Percentiles rank a stretch among this genome's conserved stretches.
These are phyloP conservation scores for Quercus dentata DNA, from an alignment of 306 rosid species.

Conservation along the genomic window DNA sequence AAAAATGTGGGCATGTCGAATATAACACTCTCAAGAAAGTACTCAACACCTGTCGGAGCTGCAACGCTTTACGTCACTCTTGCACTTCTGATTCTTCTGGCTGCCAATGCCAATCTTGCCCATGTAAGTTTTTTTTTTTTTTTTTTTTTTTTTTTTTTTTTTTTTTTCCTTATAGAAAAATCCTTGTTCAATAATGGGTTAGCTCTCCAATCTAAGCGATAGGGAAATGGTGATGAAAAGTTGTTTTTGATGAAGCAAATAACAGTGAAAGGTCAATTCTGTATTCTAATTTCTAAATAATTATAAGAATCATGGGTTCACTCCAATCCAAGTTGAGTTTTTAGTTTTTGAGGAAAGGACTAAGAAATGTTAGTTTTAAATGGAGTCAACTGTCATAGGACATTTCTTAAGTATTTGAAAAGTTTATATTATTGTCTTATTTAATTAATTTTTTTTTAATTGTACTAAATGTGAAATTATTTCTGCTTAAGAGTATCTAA, in stretches of 20 bases:
- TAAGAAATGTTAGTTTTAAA: too few species aligned
- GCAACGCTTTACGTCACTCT: slow-evolving; percentile 27
- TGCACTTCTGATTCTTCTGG: slow-evolving; percentile 33
- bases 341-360: too few species aligned
- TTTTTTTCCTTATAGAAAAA: background rate
- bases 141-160: too few species aligned
- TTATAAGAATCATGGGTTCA: too few species aligned
- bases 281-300: too few species aligned
- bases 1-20: slow-evolving; percentile 67
- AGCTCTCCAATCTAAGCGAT: background rate
- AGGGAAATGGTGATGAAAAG: background rate
- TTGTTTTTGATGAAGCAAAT: background rate
- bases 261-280: background rate
- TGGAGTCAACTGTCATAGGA: too few species aligned
- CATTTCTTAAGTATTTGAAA: too few species aligned
- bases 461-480: too few species aligned
- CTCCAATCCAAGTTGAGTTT: too few species aligned
- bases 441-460: too few species aligned
- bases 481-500: too few species aligned
- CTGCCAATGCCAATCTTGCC: slow-evolving; percentile 70
- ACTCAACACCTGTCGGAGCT: slow-evolving; percentile 59
- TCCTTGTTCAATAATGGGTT: background rate
- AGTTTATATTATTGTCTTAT: too few species aligned
- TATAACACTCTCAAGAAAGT: slow-evolving; percentile 77
- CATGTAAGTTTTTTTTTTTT: slow-evolving; percentile 31